Conservation (phyloP, 768 basidiomycete genomes). For the Rhizopogon vesiculosus region DNA sequence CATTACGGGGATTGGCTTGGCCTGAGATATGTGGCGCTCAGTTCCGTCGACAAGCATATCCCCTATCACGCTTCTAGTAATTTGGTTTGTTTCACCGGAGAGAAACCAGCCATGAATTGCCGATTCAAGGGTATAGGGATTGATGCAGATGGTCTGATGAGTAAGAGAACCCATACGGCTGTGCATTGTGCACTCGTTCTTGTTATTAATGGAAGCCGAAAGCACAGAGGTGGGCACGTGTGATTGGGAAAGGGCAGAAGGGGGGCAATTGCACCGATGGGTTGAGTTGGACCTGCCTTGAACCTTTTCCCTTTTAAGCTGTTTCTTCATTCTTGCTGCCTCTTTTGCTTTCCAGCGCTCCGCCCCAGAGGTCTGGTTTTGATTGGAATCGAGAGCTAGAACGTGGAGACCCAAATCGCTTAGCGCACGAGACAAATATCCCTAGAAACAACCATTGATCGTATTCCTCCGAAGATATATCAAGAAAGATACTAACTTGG, state of each 20-base stretch:
- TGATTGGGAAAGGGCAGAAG: background rate
- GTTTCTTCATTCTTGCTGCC: slow-evolving; percentile 13
- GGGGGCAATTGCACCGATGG: background rate
- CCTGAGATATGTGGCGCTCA: background rate
- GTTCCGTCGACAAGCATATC: background rate
- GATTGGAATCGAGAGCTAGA: slow-evolving; percentile 64
- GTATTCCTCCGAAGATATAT: background rate
- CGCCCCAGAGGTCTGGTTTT: slow-evolving; percentile 55
- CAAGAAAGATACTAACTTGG: slow-evolving; percentile 38
- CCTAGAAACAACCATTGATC: slow-evolving; percentile 31
- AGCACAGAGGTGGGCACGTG: background rate
- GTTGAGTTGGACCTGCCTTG: background rate
- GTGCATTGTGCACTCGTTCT: background rate
- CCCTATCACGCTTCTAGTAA: background rate
- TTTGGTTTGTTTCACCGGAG: slow-evolving; percentile 1
- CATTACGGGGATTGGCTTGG: slow-evolving; percentile 38
- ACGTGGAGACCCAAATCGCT: slow-evolving; percentile 37
- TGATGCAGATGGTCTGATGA: slow-evolving; percentile 55
- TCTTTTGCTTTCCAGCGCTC: slow-evolving; percentile 35
- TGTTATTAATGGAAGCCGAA: background rate
- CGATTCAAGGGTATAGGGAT: slow-evolving; percentile 38
- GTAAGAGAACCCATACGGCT: slow-evolving; percentile 35
- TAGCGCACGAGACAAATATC: slow-evolving; percentile 55
- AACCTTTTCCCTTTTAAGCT: slow-evolving; percentile 5
- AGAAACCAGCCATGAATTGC: slow-evolving; percentile 52